Conservation (phyloP, 2,329 filamentous ascomycete species). For the Diaporthe ilicicola region DNA sequence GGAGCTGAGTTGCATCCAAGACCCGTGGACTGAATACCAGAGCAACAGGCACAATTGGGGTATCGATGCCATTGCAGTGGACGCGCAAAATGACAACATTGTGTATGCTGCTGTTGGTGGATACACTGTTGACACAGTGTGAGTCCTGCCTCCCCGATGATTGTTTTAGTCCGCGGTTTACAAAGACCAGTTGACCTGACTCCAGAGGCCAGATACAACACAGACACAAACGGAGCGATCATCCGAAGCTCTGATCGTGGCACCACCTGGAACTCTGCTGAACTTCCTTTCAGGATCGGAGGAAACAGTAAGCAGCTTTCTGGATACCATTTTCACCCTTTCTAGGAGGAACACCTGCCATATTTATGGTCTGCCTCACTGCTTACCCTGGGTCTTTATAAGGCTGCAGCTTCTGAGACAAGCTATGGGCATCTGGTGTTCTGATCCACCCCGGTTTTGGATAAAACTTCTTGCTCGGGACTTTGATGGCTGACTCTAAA, state of each 20-base stretch:
- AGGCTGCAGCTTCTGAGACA: too few relatives aligned
- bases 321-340: too few relatives aligned
- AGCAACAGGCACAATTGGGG: constrained; percentile 62
- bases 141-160: background rate
- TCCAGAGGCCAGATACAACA: constrained; percentile 32
- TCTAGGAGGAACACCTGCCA: too few relatives aligned
- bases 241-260: constrained; percentile 63
- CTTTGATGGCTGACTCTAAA: too few relatives aligned
- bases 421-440: too few relatives aligned
- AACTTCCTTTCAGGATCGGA: constrained; percentile 65
- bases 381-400: too few relatives aligned
- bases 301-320: too few relatives aligned
- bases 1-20: background rate
- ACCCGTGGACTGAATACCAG: background rate
- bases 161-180: background rate
- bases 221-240: constrained; percentile 62
- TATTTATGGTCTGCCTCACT: too few relatives aligned
- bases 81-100: constrained; percentile 58
- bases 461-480: too few relatives aligned
- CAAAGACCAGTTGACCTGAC: background rate
- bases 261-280: constrained; percentile 56
- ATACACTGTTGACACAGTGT: constrained; percentile 64
- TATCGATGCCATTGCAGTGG: constrained; percentile 63
- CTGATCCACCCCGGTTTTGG: too few relatives aligned
- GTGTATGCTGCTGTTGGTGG: constrained; percentile 63